These are phyloP conservation scores for Blastomyces gilchristii DNA, from an alignment of 2,329 filamentous ascomycete species.

Conservation along the genomic window DNA sequence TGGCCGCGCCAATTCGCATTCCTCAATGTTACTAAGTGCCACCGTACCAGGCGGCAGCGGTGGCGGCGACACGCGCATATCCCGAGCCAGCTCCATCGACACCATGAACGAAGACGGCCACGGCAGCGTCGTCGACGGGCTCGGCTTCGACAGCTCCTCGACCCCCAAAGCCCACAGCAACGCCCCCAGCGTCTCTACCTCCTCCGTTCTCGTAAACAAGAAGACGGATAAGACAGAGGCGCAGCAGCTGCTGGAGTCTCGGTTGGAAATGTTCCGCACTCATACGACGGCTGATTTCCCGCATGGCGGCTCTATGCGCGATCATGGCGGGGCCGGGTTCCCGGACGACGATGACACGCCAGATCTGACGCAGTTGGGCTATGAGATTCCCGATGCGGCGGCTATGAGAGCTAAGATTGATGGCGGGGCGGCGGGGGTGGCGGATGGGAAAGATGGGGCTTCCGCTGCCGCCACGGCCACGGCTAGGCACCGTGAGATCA, in stretches of 20 bases:
- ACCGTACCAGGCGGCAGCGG: too few relatives aligned
- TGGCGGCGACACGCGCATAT: constrained; percentile 17
- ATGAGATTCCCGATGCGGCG: constrained; percentile 43
- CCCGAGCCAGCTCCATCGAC: constrained; percentile 42
- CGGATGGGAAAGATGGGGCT: not conserved
- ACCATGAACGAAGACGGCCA: constrained; percentile 38
- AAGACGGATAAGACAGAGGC: constrained; percentile 11
- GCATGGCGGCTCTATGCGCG: constrained; percentile 6
- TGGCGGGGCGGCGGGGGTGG: constrained; percentile 3
- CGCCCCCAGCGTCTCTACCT: constrained; percentile 23
- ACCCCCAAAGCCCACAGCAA: constrained; percentile 19
- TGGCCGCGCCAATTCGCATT: constrained; percentile 34
- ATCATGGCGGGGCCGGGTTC: constrained; percentile 15
- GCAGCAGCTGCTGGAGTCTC: constrained; percentile 12
- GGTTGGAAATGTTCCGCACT: constrained; percentile 14
- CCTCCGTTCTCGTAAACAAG: constrained; percentile 21
- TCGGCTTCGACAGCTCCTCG: constrained; percentile 14
- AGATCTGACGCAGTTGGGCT: constrained; percentile 39
- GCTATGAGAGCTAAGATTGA: constrained; percentile 48
- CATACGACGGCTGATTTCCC: constrained; percentile 16
- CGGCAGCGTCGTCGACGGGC: constrained; percentile 28
- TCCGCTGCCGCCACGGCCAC: not conserved
- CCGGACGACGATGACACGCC: constrained; percentile 25
- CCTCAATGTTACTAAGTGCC: constrained; percentile 24
- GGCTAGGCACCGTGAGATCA: not conserved